Evolutionary conservation across 257 asterid genomes (phyloP), one percentile per base, ranked within the genome.

Genomic region (Rubia yunnanensis): DNA sequence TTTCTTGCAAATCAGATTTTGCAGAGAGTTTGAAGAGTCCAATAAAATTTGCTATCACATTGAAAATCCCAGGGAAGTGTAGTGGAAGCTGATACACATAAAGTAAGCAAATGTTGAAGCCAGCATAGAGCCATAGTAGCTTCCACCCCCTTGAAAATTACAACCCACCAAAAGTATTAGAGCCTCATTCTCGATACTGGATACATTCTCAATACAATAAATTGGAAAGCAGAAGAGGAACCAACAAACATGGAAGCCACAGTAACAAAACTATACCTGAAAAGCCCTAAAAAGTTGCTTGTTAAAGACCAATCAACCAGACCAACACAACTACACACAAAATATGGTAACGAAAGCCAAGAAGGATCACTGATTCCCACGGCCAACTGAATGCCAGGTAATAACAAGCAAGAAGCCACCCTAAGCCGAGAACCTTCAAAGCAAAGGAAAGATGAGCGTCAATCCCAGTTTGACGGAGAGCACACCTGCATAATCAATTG

Each of bases 331-430:
- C 97, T 94, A 84, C 95, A 88, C 66, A 88, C 75, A 64, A 94
- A 94, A 76, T 89, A 88, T 13, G 99, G 99, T 78, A 94, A 79
- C 50, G 95, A 94, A 75, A 94, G 92, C 99, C 99, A 94, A 74
- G 97, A 94, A 57, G 99, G 99, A 72, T 88, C 81, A 87, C 97
- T 88, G 77, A 94, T 94, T 76, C 99, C 99, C 44, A 80, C 85
- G 68, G 81, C 88, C 86, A 94, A 78, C 87, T 94, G 99, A 86
- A 94, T 84, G 63, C 83, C 97, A 68, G 99, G 99, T 82, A 94
- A 89, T 76, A 94, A 73, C 68, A 94, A 84, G 88, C 96, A 94
- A 71, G 88, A 88, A 67, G 83, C 86, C 76, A 94, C 79, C 88
- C 99, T 90, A 77, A 94, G 88, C 72, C 84, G 97, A 77, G 92